Evolutionary conservation across 2,329 filamentous ascomycete genomes (phyloP).

Genomic region (Neocucurbitaria cava): DNA sequence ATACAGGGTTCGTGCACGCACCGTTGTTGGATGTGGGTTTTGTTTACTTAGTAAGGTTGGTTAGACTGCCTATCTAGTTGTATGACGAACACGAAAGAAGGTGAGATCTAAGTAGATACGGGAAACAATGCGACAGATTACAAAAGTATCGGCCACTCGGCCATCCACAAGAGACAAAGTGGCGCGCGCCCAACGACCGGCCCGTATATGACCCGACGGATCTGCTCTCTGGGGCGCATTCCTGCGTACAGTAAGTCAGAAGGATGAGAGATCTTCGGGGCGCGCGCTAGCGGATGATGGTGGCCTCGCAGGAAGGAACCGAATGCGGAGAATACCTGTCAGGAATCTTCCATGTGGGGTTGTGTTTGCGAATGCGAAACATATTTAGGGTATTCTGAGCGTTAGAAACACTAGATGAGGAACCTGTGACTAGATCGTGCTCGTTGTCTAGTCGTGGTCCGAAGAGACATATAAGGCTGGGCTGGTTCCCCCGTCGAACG

Average conservation of each 20-base stretch:
- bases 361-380: not conserved
- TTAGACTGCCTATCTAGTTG: no score
- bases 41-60: no score
- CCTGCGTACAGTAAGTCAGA: not conserved
- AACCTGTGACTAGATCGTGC: not conserved
- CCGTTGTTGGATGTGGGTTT: no score
- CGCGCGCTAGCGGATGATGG: conserved; percentile 10
- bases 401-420: not conserved
- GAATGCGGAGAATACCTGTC: conserved; percentile 11
- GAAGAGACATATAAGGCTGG: not conserved
- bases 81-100: no score
- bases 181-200: no score
- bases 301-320: conserved; percentile 20
- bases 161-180: no score
- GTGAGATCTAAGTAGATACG: no score
- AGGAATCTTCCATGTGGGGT: conserved; percentile 3
- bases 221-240: conserved; percentile 1
- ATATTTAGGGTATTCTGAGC: not conserved
- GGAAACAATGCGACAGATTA: no score
- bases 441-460: not conserved
- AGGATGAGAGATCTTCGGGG: not conserved
- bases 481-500: not conserved
- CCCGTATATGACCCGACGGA: conserved; percentile 11
- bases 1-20: no score
- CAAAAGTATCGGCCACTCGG: no score